Percentiles rank a stretch among this genome's conserved stretches.
phyloP scores from a whole-genome alignment of 306 rosid species.

The Senna tora region DNA sequence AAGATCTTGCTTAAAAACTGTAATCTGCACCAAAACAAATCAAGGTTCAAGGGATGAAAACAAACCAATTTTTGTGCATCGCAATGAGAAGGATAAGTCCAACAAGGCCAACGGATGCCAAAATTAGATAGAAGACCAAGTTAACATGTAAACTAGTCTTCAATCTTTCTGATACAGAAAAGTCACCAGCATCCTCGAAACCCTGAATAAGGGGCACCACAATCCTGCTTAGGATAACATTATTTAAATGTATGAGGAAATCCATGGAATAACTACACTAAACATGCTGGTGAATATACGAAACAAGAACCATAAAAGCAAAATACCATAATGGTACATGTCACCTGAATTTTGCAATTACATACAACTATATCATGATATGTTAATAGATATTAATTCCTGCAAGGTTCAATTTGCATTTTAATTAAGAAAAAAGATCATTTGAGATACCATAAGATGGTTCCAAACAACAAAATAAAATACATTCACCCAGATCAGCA shows the following conservation, averaged over 20 bases:
- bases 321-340: slow-evolving; percentile 12
- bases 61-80: slow-evolving; percentile 72
- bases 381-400: not conserved
- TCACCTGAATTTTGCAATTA: slow-evolving; percentile 2
- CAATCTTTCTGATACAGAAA: slow-evolving; percentile 82
- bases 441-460: too few species aligned
- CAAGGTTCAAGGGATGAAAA: slow-evolving; percentile 37
- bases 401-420: not conserved
- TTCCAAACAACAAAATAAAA: too few species aligned
- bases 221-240: slow-evolving; percentile 84
- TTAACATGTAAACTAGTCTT: slow-evolving; percentile 89
- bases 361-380: not conserved
- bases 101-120: slow-evolving; percentile 76
- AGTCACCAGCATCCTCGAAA: slow-evolving; percentile 99
- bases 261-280: slow-evolving; percentile 21
- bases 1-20: slow-evolving; percentile 31
- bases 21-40: slow-evolving; percentile 6
- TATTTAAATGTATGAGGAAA: slow-evolving; percentile 56
- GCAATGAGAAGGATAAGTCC: slow-evolving; percentile 76
- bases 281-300: slow-evolving; percentile 12
- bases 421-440: not conserved
- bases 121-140: slow-evolving; percentile 77
- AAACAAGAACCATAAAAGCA: slow-evolving; percentile 18
- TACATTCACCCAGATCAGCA: too few species aligned
- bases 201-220: slow-evolving; percentile 99